Base-by-base conservation (phyloP, 1,139 yeast genomes). In the Starmera stellimalicola region DNA sequence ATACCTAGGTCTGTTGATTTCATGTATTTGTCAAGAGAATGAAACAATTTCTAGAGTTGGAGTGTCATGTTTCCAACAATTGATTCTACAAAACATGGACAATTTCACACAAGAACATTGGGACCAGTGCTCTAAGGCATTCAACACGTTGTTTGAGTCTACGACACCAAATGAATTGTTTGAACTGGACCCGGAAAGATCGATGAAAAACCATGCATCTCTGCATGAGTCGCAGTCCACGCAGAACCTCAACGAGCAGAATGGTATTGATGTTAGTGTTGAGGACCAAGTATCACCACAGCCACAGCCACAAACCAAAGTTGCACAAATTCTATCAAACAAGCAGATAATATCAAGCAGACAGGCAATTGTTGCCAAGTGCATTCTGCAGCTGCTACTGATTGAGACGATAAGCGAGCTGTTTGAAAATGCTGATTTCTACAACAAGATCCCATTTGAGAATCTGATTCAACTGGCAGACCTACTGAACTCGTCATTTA, bases 1-100 rank as follows among this genome's bases (percentile, higher is more conserved):
- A 2, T 85, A 81, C 53, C 64, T 93, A 57, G 77, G 75, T 27
- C 65, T 93, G 37, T 60, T 93, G 36, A 77, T 77, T 4, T 78
- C 91, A 7, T 93, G 98, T 58, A 84, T 91, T 34, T 85, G 95
- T 50, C 98, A 91, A 57, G 96, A 88, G 48, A 91, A 91, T 54
- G 98, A 91, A 50, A 87, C 97, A 0, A 88, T 93, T 47, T 94
- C 97, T 1, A 70, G 94, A 48, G 87, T 88, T 45, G 98, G 98
- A 16, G 74, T 94, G 49, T 77, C 91, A 9, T 88, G 98, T 55
- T 67, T 91, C 39, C 79, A 81, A 42, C 83, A 79, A 40, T 65
- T 91, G 41, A 68, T 91, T 39, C 61, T 78, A 20, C 82, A 82
- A 42, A 93, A 91, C 54, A 73, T 79, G 41, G 51, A 58, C n/a